A percentile compares a stretch with the other conserved stretches of the same genome.
These are phyloP conservation scores for Mycena belliarum DNA, from an alignment of 768 basidiomycete genomes.

Conservation along the genomic window DNA sequence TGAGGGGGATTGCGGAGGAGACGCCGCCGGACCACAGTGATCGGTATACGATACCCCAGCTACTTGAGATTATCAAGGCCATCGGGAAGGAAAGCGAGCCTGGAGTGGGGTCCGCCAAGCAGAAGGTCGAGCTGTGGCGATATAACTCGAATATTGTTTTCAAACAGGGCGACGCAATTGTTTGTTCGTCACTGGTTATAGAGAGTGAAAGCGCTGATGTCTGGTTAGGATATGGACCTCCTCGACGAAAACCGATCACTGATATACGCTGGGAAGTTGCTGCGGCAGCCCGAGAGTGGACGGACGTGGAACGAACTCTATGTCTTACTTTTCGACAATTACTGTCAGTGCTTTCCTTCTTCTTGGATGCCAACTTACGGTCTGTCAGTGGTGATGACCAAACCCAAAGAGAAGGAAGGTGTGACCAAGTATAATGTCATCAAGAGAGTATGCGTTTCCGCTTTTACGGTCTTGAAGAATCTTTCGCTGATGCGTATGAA, in stretches of 20 bases:
- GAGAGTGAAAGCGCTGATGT: background rate
- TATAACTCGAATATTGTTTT: constrained; percentile 79
- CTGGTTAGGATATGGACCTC: constrained; percentile 79
- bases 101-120: constrained; percentile 81
- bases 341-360: constrained; percentile 55
- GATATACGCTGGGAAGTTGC: constrained; percentile 79
- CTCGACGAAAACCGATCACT: constrained; percentile 80
- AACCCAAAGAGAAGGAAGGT: constrained; percentile 77
- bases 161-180: constrained; percentile 74
- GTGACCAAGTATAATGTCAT: constrained; percentile 77
- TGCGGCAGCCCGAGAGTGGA: constrained; percentile 86
- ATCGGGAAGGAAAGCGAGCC: constrained; percentile 87
- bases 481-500: background rate
- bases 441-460: constrained; percentile 58
- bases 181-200: constrained; percentile 30
- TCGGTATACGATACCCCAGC: constrained; percentile 75
- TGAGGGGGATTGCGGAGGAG: constrained; percentile 79
- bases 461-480: constrained; percentile 1
- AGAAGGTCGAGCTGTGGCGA: constrained; percentile 88
- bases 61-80: constrained; percentile 83
- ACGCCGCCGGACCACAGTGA: constrained; percentile 80
- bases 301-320: constrained; percentile 88
- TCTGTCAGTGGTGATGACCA: constrained; percentile 81
- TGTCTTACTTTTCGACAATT: constrained; percentile 93
- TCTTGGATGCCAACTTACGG: background rate